Percentiles rank a stretch among this genome's conserved stretches.
These are phyloP conservation scores for Exophiala spinifera DNA, from an alignment of 2,329 filamentous ascomycete species.

Conservation along the genomic window DNA sequence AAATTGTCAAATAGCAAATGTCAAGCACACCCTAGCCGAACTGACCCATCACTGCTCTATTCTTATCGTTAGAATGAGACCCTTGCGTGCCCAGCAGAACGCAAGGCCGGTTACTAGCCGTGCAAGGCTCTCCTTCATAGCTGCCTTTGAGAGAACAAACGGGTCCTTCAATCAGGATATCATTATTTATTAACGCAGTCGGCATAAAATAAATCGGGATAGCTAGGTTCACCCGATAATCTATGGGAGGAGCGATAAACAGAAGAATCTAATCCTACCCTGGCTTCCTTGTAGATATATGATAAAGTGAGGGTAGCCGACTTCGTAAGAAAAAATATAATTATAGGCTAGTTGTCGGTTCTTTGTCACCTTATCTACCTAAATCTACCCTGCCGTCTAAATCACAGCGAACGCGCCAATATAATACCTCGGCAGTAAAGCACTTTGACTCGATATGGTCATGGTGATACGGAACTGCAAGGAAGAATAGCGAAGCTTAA, in stretches of 20 bases:
- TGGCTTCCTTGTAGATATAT: slow-evolving; percentile 10
- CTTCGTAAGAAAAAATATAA: not conserved
- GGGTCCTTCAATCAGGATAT: slow-evolving; percentile 5
- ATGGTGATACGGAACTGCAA: slow-evolving; percentile 5
- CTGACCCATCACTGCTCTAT: slow-evolving; percentile 7
- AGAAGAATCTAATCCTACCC: slow-evolving; percentile 11
- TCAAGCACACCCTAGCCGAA: slow-evolving; percentile 12
- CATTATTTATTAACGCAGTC: slow-evolving; percentile 6
- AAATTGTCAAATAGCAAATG: slow-evolving; percentile 13
- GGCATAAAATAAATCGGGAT: slow-evolving; percentile 5
- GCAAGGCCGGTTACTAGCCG: not conserved
- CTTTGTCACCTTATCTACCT: not conserved
- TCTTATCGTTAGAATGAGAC: not conserved
- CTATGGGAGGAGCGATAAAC: slow-evolving; percentile 7
- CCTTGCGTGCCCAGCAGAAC: not conserved
- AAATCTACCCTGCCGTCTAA: slow-evolving; percentile 8
- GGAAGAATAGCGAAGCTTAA: not conserved
- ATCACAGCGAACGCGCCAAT: slow-evolving; percentile 7
- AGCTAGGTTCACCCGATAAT: slow-evolving; percentile 4
- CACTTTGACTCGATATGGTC: slow-evolving; percentile 6
- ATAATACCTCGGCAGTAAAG: slow-evolving; percentile 7
- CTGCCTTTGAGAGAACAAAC: slow-evolving; percentile 5
- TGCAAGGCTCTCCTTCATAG: not conserved
- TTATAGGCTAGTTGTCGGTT: not conserved
- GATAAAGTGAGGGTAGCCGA: slow-evolving; percentile 4